A percentile compares a stretch with the other conserved stretches of the same genome.
phyloP scores from a whole-genome alignment of 306 rosid genomes.

The Erythrophleum fordii region DNA sequence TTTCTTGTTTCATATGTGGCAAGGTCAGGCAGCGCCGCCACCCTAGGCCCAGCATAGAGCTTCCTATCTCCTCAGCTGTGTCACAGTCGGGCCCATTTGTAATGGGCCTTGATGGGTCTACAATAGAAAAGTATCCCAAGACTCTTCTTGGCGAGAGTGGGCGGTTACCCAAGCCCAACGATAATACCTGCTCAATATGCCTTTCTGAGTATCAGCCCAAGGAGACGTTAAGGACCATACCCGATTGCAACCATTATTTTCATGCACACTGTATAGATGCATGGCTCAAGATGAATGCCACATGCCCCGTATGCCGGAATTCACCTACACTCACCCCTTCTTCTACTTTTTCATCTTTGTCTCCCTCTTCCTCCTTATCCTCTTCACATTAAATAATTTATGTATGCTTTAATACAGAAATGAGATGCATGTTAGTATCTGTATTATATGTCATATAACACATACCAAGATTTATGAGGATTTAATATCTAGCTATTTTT shows the following conservation, averaged over 20 bases:
- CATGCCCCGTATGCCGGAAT: slow-evolving; percentile 78
- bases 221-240: slow-evolving; percentile 67
- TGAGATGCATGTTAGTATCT: background rate
- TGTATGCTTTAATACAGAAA: background rate
- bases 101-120: slow-evolving; percentile 67
- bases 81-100: slow-evolving; percentile 25
- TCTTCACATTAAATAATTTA: slow-evolving; percentile 34
- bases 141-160: slow-evolving; percentile 56
- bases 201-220: slow-evolving; percentile 65
- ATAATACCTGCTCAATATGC: slow-evolving; percentile 70
- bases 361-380: slow-evolving; percentile 32
- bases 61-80: slow-evolving; percentile 27
- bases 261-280: slow-evolving; percentile 68
- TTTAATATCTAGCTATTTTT: no score
- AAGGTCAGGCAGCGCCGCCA: slow-evolving; percentile 26
- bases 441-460: background rate
- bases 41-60: background rate
- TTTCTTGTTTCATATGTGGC: slow-evolving; percentile 43
- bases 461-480: background rate
- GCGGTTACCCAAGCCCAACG: slow-evolving; percentile 56
- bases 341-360: slow-evolving; percentile 41
- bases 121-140: slow-evolving; percentile 74
- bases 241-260: slow-evolving; percentile 71
- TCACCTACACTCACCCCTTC: slow-evolving; percentile 46
- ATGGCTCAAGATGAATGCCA: slow-evolving; percentile 74